Evolutionary conservation across 495 filamentous ascomycete genomes (phyloP).

Genomic region (Rhypophila decipiens): DNA sequence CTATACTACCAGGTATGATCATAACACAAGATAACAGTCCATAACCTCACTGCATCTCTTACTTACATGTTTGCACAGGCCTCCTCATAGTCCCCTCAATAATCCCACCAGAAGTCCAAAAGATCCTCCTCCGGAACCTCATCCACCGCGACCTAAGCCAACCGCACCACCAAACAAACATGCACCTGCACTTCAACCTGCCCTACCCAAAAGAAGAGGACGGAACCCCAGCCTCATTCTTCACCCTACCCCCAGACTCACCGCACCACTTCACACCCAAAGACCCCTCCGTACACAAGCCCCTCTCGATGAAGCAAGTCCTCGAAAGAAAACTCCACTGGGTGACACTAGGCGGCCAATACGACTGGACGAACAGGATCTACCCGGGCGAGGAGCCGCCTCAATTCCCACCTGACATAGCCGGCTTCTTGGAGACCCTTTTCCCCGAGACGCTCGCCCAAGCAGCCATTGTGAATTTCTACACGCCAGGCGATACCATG

Average conservation of each 20-base stretch:
- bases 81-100: slow-evolving; percentile 68
- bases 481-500: slow-evolving; percentile 80
- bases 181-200: slow-evolving; percentile 75
- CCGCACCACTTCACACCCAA: slow-evolving; percentile 52
- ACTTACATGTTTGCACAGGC: slow-evolving; percentile 39
- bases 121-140: slow-evolving; percentile 57
- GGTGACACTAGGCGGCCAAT: slow-evolving; percentile 89
- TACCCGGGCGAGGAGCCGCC: slow-evolving; percentile 67
- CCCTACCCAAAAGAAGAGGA: slow-evolving; percentile 49
- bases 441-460: slow-evolving; percentile 71
- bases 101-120: slow-evolving; percentile 62
- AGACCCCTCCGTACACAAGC: slow-evolving; percentile 60
- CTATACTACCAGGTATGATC: slow-evolving; percentile 37
- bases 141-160: slow-evolving; percentile 76
- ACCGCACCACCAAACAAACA: slow-evolving; percentile 71
- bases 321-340: slow-evolving; percentile 77
- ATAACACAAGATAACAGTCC: too few species aligned
- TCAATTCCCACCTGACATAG: slow-evolving; percentile 67
- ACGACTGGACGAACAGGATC: slow-evolving; percentile 82
- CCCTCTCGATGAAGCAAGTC: slow-evolving; percentile 57
- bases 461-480: slow-evolving; percentile 88
- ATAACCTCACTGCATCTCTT: background rate
- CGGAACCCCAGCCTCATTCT: slow-evolving; percentile 33
- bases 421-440: slow-evolving; percentile 51
- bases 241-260: slow-evolving; percentile 33